These are phyloP conservation scores for Russula dissimulans DNA, from an alignment of 768 basidiomycete species.

Conservation along the genomic window DNA sequence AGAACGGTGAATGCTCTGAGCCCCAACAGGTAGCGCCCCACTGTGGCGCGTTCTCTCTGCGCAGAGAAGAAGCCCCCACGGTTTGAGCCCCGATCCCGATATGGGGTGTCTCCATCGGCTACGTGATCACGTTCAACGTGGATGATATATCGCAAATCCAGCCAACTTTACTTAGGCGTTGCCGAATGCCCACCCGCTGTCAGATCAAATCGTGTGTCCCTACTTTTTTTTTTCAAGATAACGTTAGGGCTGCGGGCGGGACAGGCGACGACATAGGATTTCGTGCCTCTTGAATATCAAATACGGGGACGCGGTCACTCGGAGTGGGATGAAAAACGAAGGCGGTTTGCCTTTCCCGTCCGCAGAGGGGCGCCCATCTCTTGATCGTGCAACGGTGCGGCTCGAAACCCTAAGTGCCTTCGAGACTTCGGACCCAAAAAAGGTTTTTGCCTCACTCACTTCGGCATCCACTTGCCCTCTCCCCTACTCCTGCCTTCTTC, in stretches of 20 bases:
- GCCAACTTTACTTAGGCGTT: neutral
- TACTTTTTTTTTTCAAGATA: conserved; percentile 11
- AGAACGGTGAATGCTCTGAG: too few relatives aligned
- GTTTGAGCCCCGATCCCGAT: conserved; percentile 10
- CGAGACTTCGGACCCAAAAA: conserved; percentile 13
- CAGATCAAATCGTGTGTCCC: conserved; percentile 6
- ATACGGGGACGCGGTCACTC: conserved; percentile 5
- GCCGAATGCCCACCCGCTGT: neutral
- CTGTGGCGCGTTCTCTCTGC: neutral
- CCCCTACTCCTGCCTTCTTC: conserved; percentile 3
- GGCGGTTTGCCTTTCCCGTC: conserved; percentile 7
- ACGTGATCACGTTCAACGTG: conserved; percentile 1
- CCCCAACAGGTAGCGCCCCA: neutral
- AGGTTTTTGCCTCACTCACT: conserved; percentile 8
- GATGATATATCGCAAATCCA: conserved; percentile 8
- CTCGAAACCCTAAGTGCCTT: conserved; percentile 14
- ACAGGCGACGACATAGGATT: neutral
- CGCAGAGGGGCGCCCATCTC: neutral
- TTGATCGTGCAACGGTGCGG: conserved; percentile 9
- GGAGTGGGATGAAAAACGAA: conserved; percentile 3
- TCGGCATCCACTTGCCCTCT: conserved; percentile 8
- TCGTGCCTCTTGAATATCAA: neutral
- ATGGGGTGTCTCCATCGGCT: conserved; percentile 5
- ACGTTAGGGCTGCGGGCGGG: conserved; percentile 5
- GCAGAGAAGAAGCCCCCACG: neutral